A percentile compares a stretch with the other conserved stretches of the same genome.
Evolutionary conservation across 2,329 filamentous ascomycete genomes (phyloP).

Genomic region (Aspergillus uvarum): DNA sequence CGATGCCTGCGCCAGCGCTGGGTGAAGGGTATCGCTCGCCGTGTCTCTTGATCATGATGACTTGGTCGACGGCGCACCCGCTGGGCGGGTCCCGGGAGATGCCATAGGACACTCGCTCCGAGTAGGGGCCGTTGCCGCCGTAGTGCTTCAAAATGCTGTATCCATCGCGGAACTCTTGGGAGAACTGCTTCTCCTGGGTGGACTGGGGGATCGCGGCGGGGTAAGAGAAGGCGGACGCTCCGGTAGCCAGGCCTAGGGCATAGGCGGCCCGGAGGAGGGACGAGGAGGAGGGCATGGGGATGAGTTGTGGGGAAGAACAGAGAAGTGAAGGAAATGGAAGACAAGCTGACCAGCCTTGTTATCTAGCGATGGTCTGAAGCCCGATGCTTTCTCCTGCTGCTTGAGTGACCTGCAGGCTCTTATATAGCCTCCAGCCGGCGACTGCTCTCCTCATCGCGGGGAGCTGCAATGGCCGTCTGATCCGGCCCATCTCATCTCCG

Average conservation of each 20-base stretch:
- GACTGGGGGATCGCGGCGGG: conserved; percentile 1
- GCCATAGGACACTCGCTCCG: conserved; percentile 18
- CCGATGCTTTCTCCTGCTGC: not conserved
- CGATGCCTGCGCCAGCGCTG: conserved; percentile 8
- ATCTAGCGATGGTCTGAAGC: not conserved
- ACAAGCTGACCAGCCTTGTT: not conserved
- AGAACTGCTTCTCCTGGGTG: conserved; percentile 8
- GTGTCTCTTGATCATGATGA: conserved; percentile 24
- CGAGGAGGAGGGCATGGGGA: not conserved
- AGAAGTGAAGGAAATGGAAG: not conserved
- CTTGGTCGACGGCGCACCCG: conserved; percentile 24
- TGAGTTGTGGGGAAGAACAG: not conserved
- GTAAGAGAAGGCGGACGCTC: conserved; percentile 3
- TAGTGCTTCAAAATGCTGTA: conserved; percentile 25
- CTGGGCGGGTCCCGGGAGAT: conserved; percentile 21
- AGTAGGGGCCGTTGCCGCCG: conserved; percentile 23
- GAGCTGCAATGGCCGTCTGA: not conserved
- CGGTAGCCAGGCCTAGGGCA: not conserved
- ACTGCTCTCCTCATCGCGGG: not conserved
- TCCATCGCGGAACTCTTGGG: conserved; percentile 18
- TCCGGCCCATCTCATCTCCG: not conserved
- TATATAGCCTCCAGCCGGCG: not conserved
- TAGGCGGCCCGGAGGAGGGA: not conserved
- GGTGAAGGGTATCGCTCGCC: conserved; percentile 24
- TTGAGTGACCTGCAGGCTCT: not conserved